A percentile compares a stretch with the other conserved stretches of the same genome.
phyloP scores from a whole-genome alignment of 108 stramenopile species.

The Epithemia pelagica region DNA sequence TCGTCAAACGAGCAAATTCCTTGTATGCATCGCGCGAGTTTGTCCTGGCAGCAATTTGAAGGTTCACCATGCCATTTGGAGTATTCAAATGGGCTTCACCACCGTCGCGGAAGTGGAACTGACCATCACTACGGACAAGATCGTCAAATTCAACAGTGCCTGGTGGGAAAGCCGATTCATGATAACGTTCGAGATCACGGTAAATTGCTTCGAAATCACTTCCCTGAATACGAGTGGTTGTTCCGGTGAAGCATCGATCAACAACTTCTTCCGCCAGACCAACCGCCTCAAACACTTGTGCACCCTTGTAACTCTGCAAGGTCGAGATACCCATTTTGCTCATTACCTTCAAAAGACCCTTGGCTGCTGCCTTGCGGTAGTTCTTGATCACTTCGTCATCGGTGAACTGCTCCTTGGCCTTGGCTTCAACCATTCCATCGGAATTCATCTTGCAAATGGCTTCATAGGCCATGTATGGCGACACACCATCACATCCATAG shows the following conservation, averaged over 20 bases:
- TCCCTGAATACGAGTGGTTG: slow-evolving; percentile 93
- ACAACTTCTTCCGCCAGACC: slow-evolving; percentile 94
- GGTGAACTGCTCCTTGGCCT: slow-evolving; percentile 65
- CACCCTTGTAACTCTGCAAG: slow-evolving; percentile 94
- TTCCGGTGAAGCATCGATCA: slow-evolving; percentile 93
- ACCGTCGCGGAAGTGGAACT: slow-evolving; percentile 92
- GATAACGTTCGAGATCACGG: slow-evolving; percentile 88
- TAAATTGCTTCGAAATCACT: slow-evolving; percentile 94
- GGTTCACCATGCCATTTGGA: slow-evolving; percentile 87
- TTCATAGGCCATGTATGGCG: slow-evolving; percentile 96
- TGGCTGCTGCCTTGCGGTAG: slow-evolving; percentile 92
- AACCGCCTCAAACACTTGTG: slow-evolving; percentile 95
- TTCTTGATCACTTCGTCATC: slow-evolving; percentile 86
- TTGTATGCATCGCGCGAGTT: slow-evolving; percentile 94
- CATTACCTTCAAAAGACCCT: slow-evolving; percentile 96
- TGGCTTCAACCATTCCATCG: slow-evolving; percentile 87
- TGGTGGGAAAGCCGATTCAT: slow-evolving; percentile 76
- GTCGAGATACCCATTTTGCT: slow-evolving; percentile 96
- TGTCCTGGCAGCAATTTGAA: slow-evolving; percentile 88
- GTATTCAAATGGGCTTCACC: slow-evolving; percentile 98
- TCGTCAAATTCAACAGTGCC: slow-evolving; percentile 45
- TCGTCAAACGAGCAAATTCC: slow-evolving; percentile 81
- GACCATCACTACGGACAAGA: slow-evolving; percentile 90
- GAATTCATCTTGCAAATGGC: slow-evolving; percentile 91
- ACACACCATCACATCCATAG: slow-evolving; percentile 95